Conservation (phyloP, 495 filamentous ascomycete species). For the Cryomyces minteri region DNA sequence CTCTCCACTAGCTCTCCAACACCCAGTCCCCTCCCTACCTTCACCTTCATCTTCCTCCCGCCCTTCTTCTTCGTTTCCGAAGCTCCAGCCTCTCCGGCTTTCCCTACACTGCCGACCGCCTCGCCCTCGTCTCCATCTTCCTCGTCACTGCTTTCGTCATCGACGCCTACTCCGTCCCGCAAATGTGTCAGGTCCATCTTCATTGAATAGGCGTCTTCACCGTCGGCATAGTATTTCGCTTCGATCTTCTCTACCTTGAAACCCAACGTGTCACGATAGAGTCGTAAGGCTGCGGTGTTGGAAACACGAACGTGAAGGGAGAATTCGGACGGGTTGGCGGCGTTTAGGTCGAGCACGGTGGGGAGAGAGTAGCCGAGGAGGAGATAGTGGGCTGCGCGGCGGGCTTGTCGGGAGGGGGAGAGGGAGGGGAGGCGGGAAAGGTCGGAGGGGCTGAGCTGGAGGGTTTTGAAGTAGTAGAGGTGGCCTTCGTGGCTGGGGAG, state of each 20-base stretch:
- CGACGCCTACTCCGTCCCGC: conserved; percentile 13
- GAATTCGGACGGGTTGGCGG: conserved; percentile 77
- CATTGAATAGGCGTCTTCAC: conserved; percentile 94
- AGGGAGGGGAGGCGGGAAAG: conserved; percentile 71
- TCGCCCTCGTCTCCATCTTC: conserved; percentile 11
- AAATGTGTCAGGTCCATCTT: conserved; percentile 59
- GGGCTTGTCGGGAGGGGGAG: conserved; percentile 59
- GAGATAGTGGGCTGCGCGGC: conserved; percentile 81
- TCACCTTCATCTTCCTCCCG: conserved; percentile 39
- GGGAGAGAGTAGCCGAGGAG: conserved; percentile 84
- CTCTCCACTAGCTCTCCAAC: conserved; percentile 76
- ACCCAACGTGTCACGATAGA: conserved; percentile 85
- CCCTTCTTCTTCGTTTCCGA: conserved; percentile 17
- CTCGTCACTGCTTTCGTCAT: conserved; percentile 26
- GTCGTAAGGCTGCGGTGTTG: conserved; percentile 73
- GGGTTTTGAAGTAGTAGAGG: conserved; percentile 94
- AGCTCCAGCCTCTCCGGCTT: conserved; percentile 19
- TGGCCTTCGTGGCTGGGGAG: conserved; percentile 63
- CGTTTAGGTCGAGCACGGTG: conserved; percentile 69
- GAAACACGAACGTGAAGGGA: conserved; percentile 87
- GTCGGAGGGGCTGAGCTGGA: conserved; percentile 74
- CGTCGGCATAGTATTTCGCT: conserved; percentile 92
- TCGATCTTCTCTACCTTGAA: conserved; percentile 87
- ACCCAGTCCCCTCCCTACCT: conserved; percentile 61
- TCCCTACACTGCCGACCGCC: conserved; percentile 17